Base-by-base conservation (phyloP, 164 flowering plant species). In the Umbellularia californica region DNA sequence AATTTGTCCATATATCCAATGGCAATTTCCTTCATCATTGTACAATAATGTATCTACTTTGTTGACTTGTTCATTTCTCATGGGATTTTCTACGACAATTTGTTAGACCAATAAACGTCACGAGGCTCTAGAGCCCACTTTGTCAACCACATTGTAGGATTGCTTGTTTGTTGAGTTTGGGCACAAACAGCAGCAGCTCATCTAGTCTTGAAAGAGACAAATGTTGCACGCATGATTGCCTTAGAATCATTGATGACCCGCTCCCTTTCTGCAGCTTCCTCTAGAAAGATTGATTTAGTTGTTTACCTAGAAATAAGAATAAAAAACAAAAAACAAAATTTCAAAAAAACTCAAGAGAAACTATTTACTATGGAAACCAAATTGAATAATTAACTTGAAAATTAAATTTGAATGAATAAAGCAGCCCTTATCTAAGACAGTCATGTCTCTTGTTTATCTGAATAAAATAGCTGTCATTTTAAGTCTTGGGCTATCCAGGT, bases 91-190 rank as follows among this genome's bases (percentile, higher is more conserved):
- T 24, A 24, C 25, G 25, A 24, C 25, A 24, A 24, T 24, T 24
- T 24, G 25, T 92, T 93, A 67, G 76, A 52, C 97, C 97, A 93
- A 80, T 84, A 93, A 66, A 93, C 87, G 78, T 93, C 97, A 71
- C 92, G 93, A 41, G 98, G 98, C 77, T 93, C 92, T 47, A 97
- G 93, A 58, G 97, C 97, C 98, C 98, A 89, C 62, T 92, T 89
- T 35, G 98, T 90, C 83, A 93, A 83, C 97, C 98, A 93, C 28
- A 84, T 58, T 47, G 93, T 93, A 33, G 98, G 92, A 79, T 93
- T 88, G 67, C 88, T 85, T 41, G 88, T 81, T 78, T 90, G 98
- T 78, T 92, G 94, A 78, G 98, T 92, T 85, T 93, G 98, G 76
- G 98, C 97, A 86, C 98, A 90, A 24, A 93, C 88, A 74, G 93